These are phyloP conservation scores for Sutorius australiensis DNA, from an alignment of 768 basidiomycete species.

Conservation along the genomic window DNA sequence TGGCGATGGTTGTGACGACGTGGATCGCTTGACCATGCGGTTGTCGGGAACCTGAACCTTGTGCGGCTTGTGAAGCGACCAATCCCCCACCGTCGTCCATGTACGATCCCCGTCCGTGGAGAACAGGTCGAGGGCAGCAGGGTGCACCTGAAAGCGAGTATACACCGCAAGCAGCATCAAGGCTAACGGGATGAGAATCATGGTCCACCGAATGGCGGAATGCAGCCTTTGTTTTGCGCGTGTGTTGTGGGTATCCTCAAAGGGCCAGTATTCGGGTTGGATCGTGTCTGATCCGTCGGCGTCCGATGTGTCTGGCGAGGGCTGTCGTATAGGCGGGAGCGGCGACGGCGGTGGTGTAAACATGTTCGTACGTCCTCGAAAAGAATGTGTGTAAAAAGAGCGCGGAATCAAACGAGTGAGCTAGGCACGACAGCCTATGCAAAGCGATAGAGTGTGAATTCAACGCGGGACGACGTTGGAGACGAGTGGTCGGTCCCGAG, in stretches of 20 bases:
- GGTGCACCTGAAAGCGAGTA: slow-evolving; percentile 50
- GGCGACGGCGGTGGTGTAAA: slow-evolving; percentile 46
- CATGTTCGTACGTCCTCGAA: slow-evolving; percentile 26
- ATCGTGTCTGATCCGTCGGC: slow-evolving; percentile 1
- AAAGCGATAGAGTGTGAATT: not conserved
- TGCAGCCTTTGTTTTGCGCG: slow-evolving; percentile 37
- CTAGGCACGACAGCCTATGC: slow-evolving; percentile 10
- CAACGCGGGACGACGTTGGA: not conserved
- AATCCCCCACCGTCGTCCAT: slow-evolving; percentile 30
- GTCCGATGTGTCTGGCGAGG: not conserved
- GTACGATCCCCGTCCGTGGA: slow-evolving; percentile 22
- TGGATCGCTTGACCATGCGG: slow-evolving; percentile 10
- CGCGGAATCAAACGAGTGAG: slow-evolving; percentile 15
- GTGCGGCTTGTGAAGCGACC: slow-evolving; percentile 45
- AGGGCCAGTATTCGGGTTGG: not conserved
- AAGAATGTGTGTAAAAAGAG: slow-evolving; percentile 32
- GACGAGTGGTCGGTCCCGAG: slow-evolving; percentile 1
- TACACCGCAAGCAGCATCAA: slow-evolving; percentile 53
- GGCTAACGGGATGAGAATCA: slow-evolving; percentile 52
- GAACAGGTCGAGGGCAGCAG: slow-evolving; percentile 42
- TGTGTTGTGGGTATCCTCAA: not conserved
- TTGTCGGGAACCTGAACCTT: slow-evolving; percentile 13
- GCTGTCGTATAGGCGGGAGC: slow-evolving; percentile 20
- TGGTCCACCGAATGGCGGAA: slow-evolving; percentile 42
- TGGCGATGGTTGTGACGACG: not conserved